These are phyloP conservation scores for Coffea humblotiana DNA, from an alignment of 305 asterid genomes.

Conservation along the genomic window DNA sequence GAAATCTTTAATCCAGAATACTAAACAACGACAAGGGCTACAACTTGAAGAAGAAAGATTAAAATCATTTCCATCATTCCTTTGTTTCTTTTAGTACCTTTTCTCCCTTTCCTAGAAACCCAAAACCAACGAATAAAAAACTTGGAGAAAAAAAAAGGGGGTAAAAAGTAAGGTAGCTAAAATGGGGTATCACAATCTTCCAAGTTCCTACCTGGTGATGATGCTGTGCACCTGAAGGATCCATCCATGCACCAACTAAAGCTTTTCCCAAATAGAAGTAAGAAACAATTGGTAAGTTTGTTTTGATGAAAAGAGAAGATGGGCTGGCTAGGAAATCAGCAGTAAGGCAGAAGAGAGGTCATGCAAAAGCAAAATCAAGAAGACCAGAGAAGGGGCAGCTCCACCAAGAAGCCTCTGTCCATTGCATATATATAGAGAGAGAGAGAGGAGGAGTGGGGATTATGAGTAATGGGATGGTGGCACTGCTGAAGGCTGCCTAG, in stretches of 20 bases:
- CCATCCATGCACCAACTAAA: constrained; percentile 48
- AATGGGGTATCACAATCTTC: background rate
- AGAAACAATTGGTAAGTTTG: no score
- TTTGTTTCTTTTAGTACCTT: background rate
- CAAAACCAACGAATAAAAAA: background rate
- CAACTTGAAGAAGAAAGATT: background rate
- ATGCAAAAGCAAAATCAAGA: constrained; percentile 3
- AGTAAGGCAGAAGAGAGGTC: background rate
- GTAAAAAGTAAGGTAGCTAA: background rate
- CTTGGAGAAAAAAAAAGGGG: background rate
- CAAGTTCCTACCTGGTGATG: constrained; percentile 55
- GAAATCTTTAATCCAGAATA: background rate
- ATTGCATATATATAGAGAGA: constrained; percentile 23
- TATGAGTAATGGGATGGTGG: background rate
- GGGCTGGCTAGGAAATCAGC: background rate
- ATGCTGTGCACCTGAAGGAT: constrained; percentile 50
- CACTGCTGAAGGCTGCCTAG: background rate
- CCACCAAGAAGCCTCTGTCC: background rate
- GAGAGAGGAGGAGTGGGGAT: constrained; percentile 20
- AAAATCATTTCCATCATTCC: background rate
- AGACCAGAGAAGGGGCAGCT: background rate
- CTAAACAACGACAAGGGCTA: background rate
- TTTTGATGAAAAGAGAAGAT: background rate
- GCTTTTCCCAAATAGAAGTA: background rate
- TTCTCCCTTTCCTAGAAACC: no score